Percentiles rank a stretch among this genome's conserved stretches.
Conservation (phyloP, 345 rosid species). For the Eucalyptus curtisii region DNA sequence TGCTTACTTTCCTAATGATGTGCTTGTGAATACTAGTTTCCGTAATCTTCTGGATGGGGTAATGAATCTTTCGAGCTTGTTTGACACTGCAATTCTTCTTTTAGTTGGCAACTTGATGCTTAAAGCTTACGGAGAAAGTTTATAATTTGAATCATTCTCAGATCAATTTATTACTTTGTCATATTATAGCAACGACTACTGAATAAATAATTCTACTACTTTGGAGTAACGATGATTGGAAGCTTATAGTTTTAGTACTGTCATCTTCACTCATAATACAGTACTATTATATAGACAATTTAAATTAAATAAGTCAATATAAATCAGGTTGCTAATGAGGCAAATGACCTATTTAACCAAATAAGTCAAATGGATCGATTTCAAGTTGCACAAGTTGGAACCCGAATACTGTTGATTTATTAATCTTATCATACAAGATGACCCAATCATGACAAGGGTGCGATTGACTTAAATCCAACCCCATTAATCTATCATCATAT, state of each 20-base stretch:
- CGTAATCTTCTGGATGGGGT: background rate
- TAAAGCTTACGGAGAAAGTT: background rate
- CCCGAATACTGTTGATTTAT: background rate
- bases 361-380: background rate
- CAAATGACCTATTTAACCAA: background rate
- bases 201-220: background rate
- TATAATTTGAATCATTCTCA: background rate
- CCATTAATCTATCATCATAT: background rate
- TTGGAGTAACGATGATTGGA: background rate
- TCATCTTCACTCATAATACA: background rate
- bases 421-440: background rate
- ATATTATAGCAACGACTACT: background rate
- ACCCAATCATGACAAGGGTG: background rate
- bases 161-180: background rate
- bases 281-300: background rate
- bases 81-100: background rate
- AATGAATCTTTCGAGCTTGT: background rate
- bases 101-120: background rate
- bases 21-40: background rate
- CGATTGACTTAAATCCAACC: background rate
- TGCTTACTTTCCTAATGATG: background rate
- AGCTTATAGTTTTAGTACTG: background rate
- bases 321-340: background rate
- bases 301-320: background rate
- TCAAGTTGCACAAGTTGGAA: background rate